phyloP scores from a whole-genome alignment of 345 rosid species.

The Toxicodendron radicans region DNA sequence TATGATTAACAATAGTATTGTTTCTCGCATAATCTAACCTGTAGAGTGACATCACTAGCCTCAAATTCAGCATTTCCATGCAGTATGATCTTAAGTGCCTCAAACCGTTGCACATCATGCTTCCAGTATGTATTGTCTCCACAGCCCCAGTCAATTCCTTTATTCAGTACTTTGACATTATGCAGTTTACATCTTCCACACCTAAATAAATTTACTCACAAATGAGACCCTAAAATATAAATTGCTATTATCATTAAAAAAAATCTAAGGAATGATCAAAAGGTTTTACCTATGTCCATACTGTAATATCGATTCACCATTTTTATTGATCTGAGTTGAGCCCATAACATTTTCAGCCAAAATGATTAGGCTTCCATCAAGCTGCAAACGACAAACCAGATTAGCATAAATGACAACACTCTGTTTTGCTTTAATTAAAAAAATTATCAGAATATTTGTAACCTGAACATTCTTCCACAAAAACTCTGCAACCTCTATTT shows the following conservation, averaged over 20 bases:
- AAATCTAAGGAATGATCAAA: slow-evolving; percentile 10
- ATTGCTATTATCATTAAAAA: not conserved
- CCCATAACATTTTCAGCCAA: slow-evolving; percentile 78
- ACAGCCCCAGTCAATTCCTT: slow-evolving; percentile 79
- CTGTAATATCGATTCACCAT: slow-evolving; percentile 63
- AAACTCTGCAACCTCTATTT: slow-evolving; percentile 87
- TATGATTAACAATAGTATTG: not conserved
- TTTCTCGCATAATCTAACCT: slow-evolving; percentile 43
- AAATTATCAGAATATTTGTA: slow-evolving; percentile 11
- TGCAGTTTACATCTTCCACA: slow-evolving; percentile 85
- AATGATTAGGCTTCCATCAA: slow-evolving; percentile 82
- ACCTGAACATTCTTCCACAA: slow-evolving; percentile 92
- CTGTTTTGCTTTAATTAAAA: slow-evolving; percentile 8
- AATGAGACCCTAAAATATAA: slow-evolving; percentile 11
- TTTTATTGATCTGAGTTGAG: slow-evolving; percentile 42
- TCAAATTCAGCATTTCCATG: slow-evolving; percentile 95
- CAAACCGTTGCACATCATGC: slow-evolving; percentile 66
- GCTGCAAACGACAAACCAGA: slow-evolving; percentile 41
- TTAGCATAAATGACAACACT: slow-evolving; percentile 21
- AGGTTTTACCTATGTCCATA: slow-evolving; percentile 69
- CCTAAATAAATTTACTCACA: slow-evolving; percentile 36
- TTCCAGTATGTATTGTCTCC: slow-evolving; percentile 81
- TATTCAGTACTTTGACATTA: slow-evolving; percentile 68
- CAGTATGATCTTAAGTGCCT: slow-evolving; percentile 63
- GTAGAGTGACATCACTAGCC: slow-evolving; percentile 65